These are phyloP conservation scores for Colletotrichum sp. DNA, from an alignment of 2,329 filamentous ascomycete genomes.

Conservation along the genomic window DNA sequence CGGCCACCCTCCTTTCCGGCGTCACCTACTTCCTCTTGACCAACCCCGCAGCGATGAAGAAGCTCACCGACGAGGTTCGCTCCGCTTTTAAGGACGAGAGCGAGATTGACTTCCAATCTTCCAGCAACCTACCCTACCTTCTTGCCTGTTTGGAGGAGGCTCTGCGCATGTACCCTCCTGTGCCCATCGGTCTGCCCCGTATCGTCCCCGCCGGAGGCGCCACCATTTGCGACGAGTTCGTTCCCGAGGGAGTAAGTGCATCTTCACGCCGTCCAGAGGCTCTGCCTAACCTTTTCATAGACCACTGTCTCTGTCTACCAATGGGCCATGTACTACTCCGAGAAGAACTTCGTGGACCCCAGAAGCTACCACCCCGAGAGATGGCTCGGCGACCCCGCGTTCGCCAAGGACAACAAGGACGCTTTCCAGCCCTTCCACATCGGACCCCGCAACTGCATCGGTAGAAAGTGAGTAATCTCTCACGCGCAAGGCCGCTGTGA, in stretches of 20 bases:
- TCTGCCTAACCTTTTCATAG: not conserved
- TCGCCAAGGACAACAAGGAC: conserved; percentile 31
- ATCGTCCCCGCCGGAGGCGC: conserved; percentile 35
- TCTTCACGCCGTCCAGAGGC: rapidly evolving
- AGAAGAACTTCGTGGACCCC: conserved; percentile 34
- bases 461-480: conserved; percentile 46
- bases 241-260: conserved; percentile 35
- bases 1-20: conserved; percentile 34
- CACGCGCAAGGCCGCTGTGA: not conserved
- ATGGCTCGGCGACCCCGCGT: conserved; percentile 29
- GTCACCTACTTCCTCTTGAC: conserved; percentile 31
- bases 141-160: conserved; percentile 45
- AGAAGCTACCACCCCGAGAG: conserved; percentile 38
- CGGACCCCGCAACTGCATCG: conserved; percentile 55
- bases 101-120: conserved; percentile 38
- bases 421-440: conserved; percentile 52
- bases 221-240: conserved; percentile 30
- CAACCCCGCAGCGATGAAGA: conserved; percentile 33
- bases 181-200: conserved; percentile 28
- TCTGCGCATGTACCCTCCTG: conserved; percentile 43
- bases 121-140: conserved; percentile 39
- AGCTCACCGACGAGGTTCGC: conserved; percentile 42
- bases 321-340: conserved; percentile 37
- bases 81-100: conserved; percentile 34
- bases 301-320: conserved; percentile 43